These are phyloP conservation scores for Penicillium canescens DNA, from an alignment of 495 filamentous ascomycete genomes.

Conservation along the genomic window DNA sequence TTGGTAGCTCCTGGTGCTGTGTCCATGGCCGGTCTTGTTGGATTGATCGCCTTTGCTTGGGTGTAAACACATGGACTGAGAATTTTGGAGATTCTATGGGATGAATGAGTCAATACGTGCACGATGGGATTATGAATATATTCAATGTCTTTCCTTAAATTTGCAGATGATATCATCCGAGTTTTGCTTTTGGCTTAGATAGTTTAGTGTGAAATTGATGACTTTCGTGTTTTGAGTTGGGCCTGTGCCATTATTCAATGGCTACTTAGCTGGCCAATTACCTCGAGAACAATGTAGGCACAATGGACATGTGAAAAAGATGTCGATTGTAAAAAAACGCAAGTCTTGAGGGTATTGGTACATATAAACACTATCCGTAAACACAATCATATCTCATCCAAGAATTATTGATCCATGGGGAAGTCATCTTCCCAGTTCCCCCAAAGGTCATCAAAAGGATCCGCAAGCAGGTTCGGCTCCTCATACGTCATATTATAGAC, in stretches of 20 bases:
- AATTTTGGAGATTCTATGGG: background rate
- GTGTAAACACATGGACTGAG: slow-evolving; percentile 12
- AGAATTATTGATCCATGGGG: background rate
- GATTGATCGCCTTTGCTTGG: slow-evolving; percentile 29
- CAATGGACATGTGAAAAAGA: background rate
- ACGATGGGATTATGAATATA: slow-evolving; percentile 1
- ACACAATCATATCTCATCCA: slow-evolving; percentile 1
- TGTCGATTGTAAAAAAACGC: background rate
- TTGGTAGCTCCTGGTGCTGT: slow-evolving; percentile 15
- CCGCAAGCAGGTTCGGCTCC: slow-evolving; percentile 4
- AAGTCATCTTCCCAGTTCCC: slow-evolving; percentile 3
- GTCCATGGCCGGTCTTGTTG: slow-evolving; percentile 21
- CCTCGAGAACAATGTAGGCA: too few relatives aligned
- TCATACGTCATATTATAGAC: slow-evolving; percentile 28
- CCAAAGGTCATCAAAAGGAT: slow-evolving; percentile 5
- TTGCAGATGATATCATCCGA: background rate
- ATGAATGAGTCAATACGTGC: slow-evolving; percentile 3
- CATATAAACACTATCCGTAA: background rate
- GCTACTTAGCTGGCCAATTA: too few relatives aligned
- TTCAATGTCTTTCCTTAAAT: slow-evolving; percentile 8
- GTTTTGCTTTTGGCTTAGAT: background rate
- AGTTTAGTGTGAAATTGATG: background rate
- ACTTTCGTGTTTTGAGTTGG: background rate
- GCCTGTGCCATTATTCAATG: too few relatives aligned
- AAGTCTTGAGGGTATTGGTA: background rate